Evolutionary conservation across 176 grass and related monocot genomes (phyloP).

Genomic region (Zizania latifolia): DNA sequence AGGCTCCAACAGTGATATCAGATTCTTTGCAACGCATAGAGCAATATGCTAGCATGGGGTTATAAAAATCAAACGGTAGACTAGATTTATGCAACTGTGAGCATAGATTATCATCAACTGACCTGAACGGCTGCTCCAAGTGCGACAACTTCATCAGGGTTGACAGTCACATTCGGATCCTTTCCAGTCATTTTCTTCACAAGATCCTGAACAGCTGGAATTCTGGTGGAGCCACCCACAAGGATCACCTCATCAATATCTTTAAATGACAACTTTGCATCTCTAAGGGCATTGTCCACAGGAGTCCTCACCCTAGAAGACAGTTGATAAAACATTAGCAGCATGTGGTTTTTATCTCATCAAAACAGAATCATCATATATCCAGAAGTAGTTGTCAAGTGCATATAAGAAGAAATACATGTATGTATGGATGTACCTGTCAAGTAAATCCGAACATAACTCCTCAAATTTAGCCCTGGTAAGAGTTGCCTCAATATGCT

Average conservation of each 20-base stretch:
- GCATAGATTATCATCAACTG: slow-evolving; percentile 17
- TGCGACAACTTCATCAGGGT: slow-evolving; percentile 80
- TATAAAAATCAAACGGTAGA: neutral
- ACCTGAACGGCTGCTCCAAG: slow-evolving; percentile 85
- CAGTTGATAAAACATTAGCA: slow-evolving; percentile 4
- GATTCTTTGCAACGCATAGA: neutral
- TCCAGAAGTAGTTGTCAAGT: neutral
- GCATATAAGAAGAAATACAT: neutral
- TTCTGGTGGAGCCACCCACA: slow-evolving; percentile 73
- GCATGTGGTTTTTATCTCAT: neutral
- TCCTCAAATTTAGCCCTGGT: slow-evolving; percentile 84
- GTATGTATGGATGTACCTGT: slow-evolving; percentile 32
- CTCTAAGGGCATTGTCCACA: slow-evolving; percentile 59
- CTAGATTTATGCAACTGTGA: neutral
- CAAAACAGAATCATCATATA: neutral
- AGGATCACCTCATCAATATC: slow-evolving; percentile 77
- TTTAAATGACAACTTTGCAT: slow-evolving; percentile 60
- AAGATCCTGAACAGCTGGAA: slow-evolving; percentile 70
- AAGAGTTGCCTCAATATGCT: slow-evolving; percentile 64
- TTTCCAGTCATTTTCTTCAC: slow-evolving; percentile 81
- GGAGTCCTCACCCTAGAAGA: slow-evolving; percentile 51
- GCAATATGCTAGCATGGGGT: neutral
- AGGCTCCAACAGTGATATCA: no score
- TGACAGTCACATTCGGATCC: slow-evolving; percentile 72
- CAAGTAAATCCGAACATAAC: slow-evolving; percentile 66